Base-by-base conservation (phyloP, 2,329 filamentous ascomycete genomes). In the Diaporthe amygdali region DNA sequence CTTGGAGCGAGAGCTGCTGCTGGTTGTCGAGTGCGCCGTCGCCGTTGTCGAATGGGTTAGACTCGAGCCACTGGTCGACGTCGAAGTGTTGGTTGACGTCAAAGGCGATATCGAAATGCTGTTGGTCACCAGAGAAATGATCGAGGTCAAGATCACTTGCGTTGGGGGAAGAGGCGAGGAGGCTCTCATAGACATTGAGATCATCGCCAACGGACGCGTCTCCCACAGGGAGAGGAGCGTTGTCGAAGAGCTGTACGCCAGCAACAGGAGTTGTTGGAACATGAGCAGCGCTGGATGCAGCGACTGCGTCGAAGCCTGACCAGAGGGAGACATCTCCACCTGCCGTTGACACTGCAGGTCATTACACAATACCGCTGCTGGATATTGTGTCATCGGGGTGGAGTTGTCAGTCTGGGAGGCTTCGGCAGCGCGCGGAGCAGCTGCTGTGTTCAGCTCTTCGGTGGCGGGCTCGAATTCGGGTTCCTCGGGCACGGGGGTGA, bases 301-400 rank as follows among this genome's bases (percentile, higher is more conserved):
- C 79, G 79, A 81, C 78, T 81, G 84, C 80, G 78, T 84, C 75
- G 82, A 84, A 77, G 78, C 79, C 80, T 75, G 79, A 80, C 82
- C 85, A 77, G 82, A 81, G 81, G 80, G 82, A 78, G 84, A 82
- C 82, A 84, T 86, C 84, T 88, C 89, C 87, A 86, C 90, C 93
- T 93, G 96, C 92, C 71, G 71, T 71, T 91, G 96, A 98, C 96
- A 99, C 96, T 93, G 96, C 96, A 97, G 96, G 96, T 97, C 96
- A 70, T 72, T 73, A 83, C 93, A 98, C 96, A 98, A 98, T 96
- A 98, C 92, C 95, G 90, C 96, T 89, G 96, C 96, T 98, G 96
- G 95, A 97, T 97, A 95, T 98, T 98, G 96, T 98, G 95, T 96
- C 96, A 90, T 86, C 89, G 97, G 94, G 91, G 93, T 89, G 85